Evolutionary conservation across 2,329 filamentous ascomycete species (phyloP), one percentile per base, ranked within the genome.

Genomic region (Alternaria brassicae): DNA sequence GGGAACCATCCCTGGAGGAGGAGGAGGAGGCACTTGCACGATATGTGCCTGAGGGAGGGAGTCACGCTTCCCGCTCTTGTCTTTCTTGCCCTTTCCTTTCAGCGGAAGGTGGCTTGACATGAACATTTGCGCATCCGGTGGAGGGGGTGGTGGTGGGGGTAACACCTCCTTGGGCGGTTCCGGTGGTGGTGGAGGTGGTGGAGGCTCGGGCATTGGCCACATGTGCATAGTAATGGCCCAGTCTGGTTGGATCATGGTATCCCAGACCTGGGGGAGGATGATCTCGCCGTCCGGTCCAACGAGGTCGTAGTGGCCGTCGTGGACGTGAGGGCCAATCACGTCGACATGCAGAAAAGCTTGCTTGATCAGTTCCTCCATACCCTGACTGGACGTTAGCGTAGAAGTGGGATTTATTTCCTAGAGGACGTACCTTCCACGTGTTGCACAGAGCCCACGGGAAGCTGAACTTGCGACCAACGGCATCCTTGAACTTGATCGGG

Each of bases 381-480:
- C 80, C 75, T 82, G 50, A 45, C 85, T 87, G 81, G 96, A 96
- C 67, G 89, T 89, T 76, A 97, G 91, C 50, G 12, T 12, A 25
- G 6, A 41, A n/a, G 17, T 23, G 9, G 9, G 3, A 37, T 15
- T 15, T 30, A 12, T 10, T 12, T 13, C n/a, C 15, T 7, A 36
- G 3, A 91, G 91, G 41, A 88, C 83, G 76, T 92, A 68, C 70
- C 67, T 73, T 72, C 70, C 71, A 75, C 1, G 71, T 68, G 36
- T 70, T 69, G 53, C 69, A 73, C 27, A 72, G 25, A 15, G 72
- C 47, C 58, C 63, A 75, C 6, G 72, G 72, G 47, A 75, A 71
- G 47, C 59, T 69, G 50, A 72, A 75, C 41, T 70, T 72, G 53
- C 71, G 65, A 19, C 72, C 71, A 6, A 73, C 67, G 12, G 72